These are phyloP conservation scores for Cadophora sp. DNA, from an alignment of 2,329 filamentous ascomycete genomes.

Conservation along the genomic window DNA sequence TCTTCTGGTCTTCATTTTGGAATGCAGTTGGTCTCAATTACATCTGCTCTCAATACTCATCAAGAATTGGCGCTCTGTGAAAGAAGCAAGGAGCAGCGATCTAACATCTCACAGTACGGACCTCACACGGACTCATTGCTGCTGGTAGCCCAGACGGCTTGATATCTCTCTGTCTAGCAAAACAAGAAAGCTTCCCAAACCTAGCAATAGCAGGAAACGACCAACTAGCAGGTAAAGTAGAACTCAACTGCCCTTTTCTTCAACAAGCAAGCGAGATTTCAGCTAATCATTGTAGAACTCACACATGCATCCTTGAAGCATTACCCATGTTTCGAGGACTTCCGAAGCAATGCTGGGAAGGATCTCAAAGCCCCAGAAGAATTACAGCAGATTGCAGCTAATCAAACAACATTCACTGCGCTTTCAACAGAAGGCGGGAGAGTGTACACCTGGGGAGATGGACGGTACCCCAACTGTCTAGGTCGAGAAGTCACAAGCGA, in stretches of 20 bases:
- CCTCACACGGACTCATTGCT: slow-evolving; percentile 36
- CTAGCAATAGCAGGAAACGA: slow-evolving; percentile 47
- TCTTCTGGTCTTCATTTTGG: not conserved
- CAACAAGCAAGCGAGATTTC: not conserved
- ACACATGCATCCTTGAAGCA: slow-evolving; percentile 23
- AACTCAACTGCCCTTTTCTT: not conserved
- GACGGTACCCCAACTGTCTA: slow-evolving; percentile 62
- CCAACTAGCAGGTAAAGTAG: slow-evolving; percentile 29
- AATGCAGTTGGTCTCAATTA: not conserved
- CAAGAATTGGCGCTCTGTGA: not conserved
- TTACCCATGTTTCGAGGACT: slow-evolving; percentile 28
- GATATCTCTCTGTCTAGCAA: slow-evolving; percentile 31
- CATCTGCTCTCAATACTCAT: not conserved
- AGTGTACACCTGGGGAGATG: slow-evolving; percentile 60
- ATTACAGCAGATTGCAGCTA: slow-evolving; percentile 42
- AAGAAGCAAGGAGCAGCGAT: not conserved
- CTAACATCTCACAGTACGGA: slow-evolving; percentile 27
- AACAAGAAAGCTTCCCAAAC: slow-evolving; percentile 36
- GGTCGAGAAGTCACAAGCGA: slow-evolving; percentile 52
- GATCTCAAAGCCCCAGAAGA: slow-evolving; percentile 16
- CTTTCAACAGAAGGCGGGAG: slow-evolving; percentile 45
- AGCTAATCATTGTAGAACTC: slow-evolving; percentile 7
- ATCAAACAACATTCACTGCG: slow-evolving; percentile 48
- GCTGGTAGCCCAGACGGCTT: slow-evolving; percentile 43
- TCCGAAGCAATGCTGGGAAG: not conserved